Base-by-base conservation (phyloP, 257 asterid species). In the Paulownia fortunei region DNA sequence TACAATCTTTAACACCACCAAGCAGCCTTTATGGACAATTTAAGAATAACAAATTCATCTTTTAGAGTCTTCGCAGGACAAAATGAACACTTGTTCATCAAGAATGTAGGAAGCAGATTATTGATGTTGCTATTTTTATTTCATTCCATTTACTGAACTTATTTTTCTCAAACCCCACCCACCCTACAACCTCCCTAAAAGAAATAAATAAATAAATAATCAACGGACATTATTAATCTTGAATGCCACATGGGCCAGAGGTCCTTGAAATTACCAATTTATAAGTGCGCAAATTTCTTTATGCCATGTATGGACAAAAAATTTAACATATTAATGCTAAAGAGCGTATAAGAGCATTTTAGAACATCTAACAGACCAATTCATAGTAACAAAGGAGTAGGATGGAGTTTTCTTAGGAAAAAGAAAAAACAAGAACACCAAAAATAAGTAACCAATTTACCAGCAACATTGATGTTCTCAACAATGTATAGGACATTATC, bases 391-490 rank as follows among this genome's bases (percentile, higher is more conserved):
- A 15, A 13, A 16, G 68, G 7, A 61, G 0, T 0, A 15, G 21
- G 41, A 27, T 12, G 23, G 41, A 16, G 23, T n/a, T 18, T 19
- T 55, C 24, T 8, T 59, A 18, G 0, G 30, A 39, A 44, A 11
- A 5, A 36, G 3, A 34, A 0, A 4, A 26, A 46, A n/a, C 8
- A 27, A 59, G 19, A 7, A 24, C 18, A 49, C 4, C 21, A 54
- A 36, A 26, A 24, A 18, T 42, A 39, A 67, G 62, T 16, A 16
- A 10, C 1, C 3, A 18, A 73, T 27, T 8, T 83, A 91, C 96
- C 91, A 24, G 96, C 96, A 72, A 91, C 94, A 60, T 91, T 91
- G 82, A 91, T 91, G 91, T 91, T 91, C 82, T 91, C 96, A 47
- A 91, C 91, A 39, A 91, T 89, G 90, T 86, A 91, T 13, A 91